phyloP scores from a whole-genome alignment of 352 stramenopile genomes.

The Phytophthora boehmeriae region DNA sequence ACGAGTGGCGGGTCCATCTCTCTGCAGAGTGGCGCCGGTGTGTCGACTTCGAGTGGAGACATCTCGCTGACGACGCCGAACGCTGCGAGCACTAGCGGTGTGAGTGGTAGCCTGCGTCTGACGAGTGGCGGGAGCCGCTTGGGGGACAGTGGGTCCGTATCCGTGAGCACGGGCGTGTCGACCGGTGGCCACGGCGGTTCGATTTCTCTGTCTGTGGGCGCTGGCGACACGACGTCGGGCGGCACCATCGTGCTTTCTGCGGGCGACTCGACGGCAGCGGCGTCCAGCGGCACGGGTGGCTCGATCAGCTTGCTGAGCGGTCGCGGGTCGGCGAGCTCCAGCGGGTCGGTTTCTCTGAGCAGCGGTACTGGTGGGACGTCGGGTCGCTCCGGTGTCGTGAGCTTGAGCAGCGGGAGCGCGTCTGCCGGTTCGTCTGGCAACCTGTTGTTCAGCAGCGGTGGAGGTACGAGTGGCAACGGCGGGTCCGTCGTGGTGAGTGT shows the following conservation, averaged over 20 bases:
- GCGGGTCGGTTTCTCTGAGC: no score
- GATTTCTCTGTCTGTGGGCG: slow-evolving; percentile 31
- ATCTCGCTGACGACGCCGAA: slow-evolving; percentile 13
- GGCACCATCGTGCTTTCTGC: slow-evolving; percentile 21
- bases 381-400: no score
- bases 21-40: slow-evolving; percentile 18
- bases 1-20: background rate
- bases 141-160: slow-evolving; percentile 6
- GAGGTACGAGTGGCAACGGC: no score
- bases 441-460: no score
- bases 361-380: no score
- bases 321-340: no score
- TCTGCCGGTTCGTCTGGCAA: no score
- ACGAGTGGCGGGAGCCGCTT: slow-evolving; percentile 1
- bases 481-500: no score
- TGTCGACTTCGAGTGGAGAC: slow-evolving; percentile 19
- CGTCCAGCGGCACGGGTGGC: no score
- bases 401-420: no score
- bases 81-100: slow-evolving; percentile 7
- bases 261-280: no score
- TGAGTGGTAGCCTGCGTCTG: slow-evolving; percentile 7
- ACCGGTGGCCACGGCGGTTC: slow-evolving; percentile 23
- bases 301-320: no score
- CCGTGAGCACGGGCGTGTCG: slow-evolving; percentile 24
- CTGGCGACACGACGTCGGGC: slow-evolving; percentile 19